phyloP scores from a whole-genome alignment of 805 yeast species.

The Candida hungchunana region DNA sequence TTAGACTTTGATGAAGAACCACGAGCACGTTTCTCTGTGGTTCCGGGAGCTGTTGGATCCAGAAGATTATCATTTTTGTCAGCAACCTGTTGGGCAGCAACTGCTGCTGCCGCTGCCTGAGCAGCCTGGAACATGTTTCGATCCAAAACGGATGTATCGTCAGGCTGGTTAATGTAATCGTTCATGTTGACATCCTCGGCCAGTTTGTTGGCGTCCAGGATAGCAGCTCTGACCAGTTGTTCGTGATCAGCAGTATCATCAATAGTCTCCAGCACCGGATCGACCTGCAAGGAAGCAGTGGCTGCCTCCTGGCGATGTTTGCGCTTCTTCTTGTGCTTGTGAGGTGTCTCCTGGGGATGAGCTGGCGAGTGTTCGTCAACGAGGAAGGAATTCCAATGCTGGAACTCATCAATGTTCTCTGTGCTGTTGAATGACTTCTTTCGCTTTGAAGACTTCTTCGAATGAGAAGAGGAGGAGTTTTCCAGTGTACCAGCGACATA shows the following conservation, averaged over 20 bases:
- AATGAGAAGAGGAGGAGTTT: background rate
- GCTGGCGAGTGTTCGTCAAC: slow-evolving; percentile 25
- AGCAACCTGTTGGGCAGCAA: slow-evolving; percentile 16
- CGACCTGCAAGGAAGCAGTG: slow-evolving; percentile 34
- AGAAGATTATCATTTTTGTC: slow-evolving; percentile 4
- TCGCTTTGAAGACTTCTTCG: slow-evolving; percentile 11
- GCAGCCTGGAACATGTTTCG: slow-evolving; percentile 26
- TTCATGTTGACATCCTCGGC: slow-evolving; percentile 40
- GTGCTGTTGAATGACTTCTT: slow-evolving; percentile 20
- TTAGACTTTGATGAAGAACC: no score
- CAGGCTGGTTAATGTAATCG: slow-evolving; percentile 26
- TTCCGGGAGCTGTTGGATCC: background rate
- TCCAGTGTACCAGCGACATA: slow-evolving; percentile 64
- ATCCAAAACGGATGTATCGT: slow-evolving; percentile 18
- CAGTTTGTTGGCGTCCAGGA: slow-evolving; percentile 61
- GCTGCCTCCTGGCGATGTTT: slow-evolving; percentile 6
- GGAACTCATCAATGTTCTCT: slow-evolving; percentile 24
- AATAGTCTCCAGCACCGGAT: slow-evolving; percentile 52
- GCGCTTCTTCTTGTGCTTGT: slow-evolving; percentile 10
- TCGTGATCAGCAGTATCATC: slow-evolving; percentile 51
- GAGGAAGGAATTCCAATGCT: slow-evolving; percentile 28
- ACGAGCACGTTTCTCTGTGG: background rate
- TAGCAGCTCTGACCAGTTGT: slow-evolving; percentile 65
- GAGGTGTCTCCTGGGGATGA: slow-evolving; percentile 9
- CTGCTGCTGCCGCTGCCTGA: slow-evolving; percentile 25